phyloP scores from a whole-genome alignment of 2,329 filamentous ascomycete species.

The Diplodia corticola region DNA sequence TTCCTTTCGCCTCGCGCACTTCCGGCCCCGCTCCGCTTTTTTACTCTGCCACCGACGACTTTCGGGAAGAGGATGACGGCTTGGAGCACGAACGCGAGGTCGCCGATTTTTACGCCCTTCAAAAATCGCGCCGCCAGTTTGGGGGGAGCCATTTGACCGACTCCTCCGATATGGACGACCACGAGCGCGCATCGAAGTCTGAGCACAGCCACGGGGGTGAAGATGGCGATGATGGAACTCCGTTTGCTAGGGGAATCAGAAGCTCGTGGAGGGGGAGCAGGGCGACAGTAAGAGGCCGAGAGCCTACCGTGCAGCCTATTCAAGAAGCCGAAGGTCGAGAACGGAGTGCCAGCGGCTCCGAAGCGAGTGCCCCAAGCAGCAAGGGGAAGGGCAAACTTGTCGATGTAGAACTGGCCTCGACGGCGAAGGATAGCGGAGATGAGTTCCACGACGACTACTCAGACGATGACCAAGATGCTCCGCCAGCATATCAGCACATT shows the following conservation, averaged over 20 bases:
- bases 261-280: constrained; percentile 59
- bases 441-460: constrained; percentile 46
- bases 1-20: constrained; percentile 77
- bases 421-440: constrained; percentile 45
- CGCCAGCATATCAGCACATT: constrained; percentile 60
- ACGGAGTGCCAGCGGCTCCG: constrained; percentile 41
- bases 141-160: constrained; percentile 80
- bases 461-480: constrained; percentile 46
- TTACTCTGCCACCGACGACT: constrained; percentile 86
- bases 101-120: constrained; percentile 89
- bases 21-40: constrained; percentile 89
- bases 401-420: constrained; percentile 79
- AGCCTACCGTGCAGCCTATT: constrained; percentile 36
- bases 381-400: constrained; percentile 71
- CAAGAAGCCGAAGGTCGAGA: constrained; percentile 41
- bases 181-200: constrained; percentile 50
- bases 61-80: constrained; percentile 90
- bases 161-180: constrained; percentile 79
- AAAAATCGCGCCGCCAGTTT: constrained; percentile 85
- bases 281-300: constrained; percentile 40
- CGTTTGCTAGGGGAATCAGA: constrained; percentile 52
- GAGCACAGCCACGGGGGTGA: constrained; percentile 49
- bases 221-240: constrained; percentile 35
- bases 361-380: constrained; percentile 46
- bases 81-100: constrained; percentile 87